phyloP scores from a whole-genome alignment of 306 rosid genomes.

The Ochetophila trinervis region DNA sequence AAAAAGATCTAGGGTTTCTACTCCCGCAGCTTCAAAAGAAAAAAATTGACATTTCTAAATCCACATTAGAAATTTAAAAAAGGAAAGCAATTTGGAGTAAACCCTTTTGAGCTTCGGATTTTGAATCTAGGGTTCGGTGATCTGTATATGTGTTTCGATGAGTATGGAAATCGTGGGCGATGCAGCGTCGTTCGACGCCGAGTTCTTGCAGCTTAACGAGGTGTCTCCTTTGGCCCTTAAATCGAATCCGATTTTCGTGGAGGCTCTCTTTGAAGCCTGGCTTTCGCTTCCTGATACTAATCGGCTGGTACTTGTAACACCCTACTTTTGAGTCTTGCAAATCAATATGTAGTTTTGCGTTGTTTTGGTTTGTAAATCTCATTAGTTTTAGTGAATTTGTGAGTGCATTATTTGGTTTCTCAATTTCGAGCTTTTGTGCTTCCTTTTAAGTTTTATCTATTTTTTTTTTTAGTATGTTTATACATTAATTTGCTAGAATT shows the following conservation, averaged over 20 bases:
- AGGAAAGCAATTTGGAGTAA: conserved; percentile 11
- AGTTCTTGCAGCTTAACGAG: conserved; percentile 82
- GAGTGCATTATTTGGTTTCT: conserved; percentile 9
- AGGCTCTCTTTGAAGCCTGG: conserved; percentile 90
- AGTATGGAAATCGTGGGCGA: conserved; percentile 77
- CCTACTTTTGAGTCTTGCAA: not conserved
- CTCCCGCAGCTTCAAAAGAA: conserved; percentile 1
- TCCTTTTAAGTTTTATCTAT: not conserved
- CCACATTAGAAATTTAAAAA: conserved; percentile 5
- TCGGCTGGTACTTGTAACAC: conserved; percentile 60
- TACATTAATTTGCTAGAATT: not conserved
- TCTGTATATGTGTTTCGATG: conserved; percentile 42
- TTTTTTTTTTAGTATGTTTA: too few relatives aligned
- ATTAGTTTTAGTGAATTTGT: not conserved
- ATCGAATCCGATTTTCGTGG: conserved; percentile 62
- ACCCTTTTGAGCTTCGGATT: conserved; percentile 19
- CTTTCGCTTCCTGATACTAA: conserved; percentile 81
- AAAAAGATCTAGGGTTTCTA: conserved; percentile 26
- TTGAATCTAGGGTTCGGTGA: conserved; percentile 39
- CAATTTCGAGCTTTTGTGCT: not conserved
- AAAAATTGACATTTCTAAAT: not conserved
- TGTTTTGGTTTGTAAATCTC: conserved; percentile 1
- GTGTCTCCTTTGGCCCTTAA: conserved; percentile 76
- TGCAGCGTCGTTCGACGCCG: conserved; percentile 81
- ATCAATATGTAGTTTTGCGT: not conserved